Conservation (phyloP, 2,329 filamentous ascomycete species). For the Botryotinia narcissicola region DNA sequence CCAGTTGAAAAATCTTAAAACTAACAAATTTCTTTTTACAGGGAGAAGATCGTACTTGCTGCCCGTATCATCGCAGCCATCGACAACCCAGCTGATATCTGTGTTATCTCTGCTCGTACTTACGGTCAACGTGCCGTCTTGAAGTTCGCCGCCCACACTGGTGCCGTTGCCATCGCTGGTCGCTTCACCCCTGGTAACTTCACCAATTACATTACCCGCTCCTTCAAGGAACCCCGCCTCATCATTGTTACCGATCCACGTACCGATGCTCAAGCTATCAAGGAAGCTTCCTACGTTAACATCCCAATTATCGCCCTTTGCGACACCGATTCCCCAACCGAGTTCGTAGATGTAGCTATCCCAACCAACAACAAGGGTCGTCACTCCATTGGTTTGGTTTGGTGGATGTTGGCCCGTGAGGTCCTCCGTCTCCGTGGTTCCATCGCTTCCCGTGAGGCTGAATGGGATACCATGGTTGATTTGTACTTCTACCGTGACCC, state of each 20-base stretch:
- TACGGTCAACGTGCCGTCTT: conserved; percentile 99
- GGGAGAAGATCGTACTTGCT: conserved; percentile 99
- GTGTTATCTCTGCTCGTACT: conserved; percentile 98
- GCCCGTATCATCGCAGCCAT: conserved; percentile 98
- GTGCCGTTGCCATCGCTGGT: conserved; percentile 95
- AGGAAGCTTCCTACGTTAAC: conserved; percentile 99
- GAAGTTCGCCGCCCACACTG: conserved; percentile 99
- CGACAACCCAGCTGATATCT: conserved; percentile 99
- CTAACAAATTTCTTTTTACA: conserved; percentile 66
- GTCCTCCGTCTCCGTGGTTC: conserved; percentile 98
- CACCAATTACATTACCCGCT: conserved; percentile 99
- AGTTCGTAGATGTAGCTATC: conserved; percentile 99
- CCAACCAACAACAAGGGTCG: conserved; percentile 99
- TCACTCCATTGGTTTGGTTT: conserved; percentile 96
- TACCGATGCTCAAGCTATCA: conserved; percentile 99
- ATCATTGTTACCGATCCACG: conserved; percentile 99
- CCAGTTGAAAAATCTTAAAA: conserved; percentile 92
- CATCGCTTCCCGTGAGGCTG: conserved; percentile 89
- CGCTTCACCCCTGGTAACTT: conserved; percentile 99
- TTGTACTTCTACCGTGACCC: conserved; percentile 99
- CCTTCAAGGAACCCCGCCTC: conserved; percentile 99
- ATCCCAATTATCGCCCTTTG: conserved; percentile 99
- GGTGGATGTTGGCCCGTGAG: conserved; percentile 99
- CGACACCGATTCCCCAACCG: conserved; percentile 98
- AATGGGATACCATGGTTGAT: conserved; percentile 99